These are phyloP conservation scores for Carex kokanica DNA, from an alignment of 176 grass and related monocot genomes.

Conservation along the genomic window DNA sequence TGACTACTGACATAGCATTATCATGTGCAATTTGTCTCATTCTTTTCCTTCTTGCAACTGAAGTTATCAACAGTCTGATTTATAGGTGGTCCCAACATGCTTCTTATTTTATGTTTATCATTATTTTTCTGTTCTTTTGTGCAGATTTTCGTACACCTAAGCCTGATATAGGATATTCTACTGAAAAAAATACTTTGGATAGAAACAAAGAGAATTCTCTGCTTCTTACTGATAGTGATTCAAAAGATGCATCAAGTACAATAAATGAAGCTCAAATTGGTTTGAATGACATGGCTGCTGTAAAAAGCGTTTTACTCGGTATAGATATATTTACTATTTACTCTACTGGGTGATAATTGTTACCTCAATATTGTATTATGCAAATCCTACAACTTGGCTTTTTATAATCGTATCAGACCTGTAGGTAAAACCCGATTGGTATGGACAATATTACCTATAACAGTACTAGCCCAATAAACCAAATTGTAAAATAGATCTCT, in stretches of 20 bases:
- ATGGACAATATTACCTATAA: neutral
- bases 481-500: neutral
- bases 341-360: neutral
- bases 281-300: neutral
- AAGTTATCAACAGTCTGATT: neutral
- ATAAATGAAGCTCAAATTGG: neutral
- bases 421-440: neutral
- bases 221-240: constrained; percentile 7
- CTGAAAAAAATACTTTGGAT: constrained; percentile 1
- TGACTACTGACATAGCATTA: neutral
- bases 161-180: constrained; percentile 36
- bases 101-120: neutral
- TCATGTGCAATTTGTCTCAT: neutral
- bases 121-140: neutral
- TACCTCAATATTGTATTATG: neutral
- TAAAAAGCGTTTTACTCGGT: constrained; percentile 7
- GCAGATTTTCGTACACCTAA: constrained; percentile 68
- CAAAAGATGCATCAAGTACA: constrained; percentile 12
- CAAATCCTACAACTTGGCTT: neutral
- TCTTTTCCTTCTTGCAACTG: neutral
- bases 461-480: neutral
- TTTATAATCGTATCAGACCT: neutral
- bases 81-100: neutral
- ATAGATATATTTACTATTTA: constrained; percentile 4
- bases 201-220: neutral